Conservation (phyloP, 768 basidiomycete genomes). For the Leucocoprinus leucothites region DNA sequence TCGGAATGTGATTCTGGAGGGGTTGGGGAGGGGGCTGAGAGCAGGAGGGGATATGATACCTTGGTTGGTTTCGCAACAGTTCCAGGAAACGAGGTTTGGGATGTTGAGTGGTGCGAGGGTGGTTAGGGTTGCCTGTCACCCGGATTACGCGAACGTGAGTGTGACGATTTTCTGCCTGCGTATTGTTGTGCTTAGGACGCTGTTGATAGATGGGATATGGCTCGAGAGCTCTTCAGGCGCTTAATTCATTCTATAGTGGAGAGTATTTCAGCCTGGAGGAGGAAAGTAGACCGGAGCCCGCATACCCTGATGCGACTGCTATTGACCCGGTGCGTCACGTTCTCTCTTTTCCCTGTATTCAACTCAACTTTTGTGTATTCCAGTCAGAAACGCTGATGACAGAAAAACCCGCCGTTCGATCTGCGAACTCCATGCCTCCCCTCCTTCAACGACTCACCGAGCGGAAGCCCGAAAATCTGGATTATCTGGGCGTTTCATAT, state of each 20-base stretch:
- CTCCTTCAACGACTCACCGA: conserved; percentile 88
- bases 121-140: conserved; percentile 93
- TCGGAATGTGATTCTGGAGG: conserved; percentile 81
- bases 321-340: conserved; percentile 40
- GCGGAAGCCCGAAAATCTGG: conserved; percentile 83
- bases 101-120: conserved; percentile 86
- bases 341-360: not conserved
- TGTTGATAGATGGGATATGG: conserved; percentile 95
- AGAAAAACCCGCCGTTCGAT: conserved; percentile 72
- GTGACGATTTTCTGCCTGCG: not conserved
- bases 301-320: conserved; percentile 56
- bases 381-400: conserved; percentile 58
- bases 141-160: conserved; percentile 87
- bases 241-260: conserved; percentile 91
- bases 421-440: conserved; percentile 82
- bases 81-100: conserved; percentile 94
- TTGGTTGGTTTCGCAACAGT: conserved; percentile 93
- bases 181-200: not conserved
- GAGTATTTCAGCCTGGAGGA: conserved; percentile 90
- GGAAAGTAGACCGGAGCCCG: conserved; percentile 42
- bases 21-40: conserved; percentile 76
- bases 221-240: conserved; percentile 76
- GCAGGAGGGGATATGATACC: conserved; percentile 97
- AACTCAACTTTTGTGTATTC: too few relatives aligned
- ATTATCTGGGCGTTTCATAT: conserved; percentile 96